Percentiles rank a stretch among this genome's conserved stretches.
These are phyloP conservation scores for Rhododendron griersonianum DNA, from an alignment of 148 eudicot species.

Conservation along the genomic window DNA sequence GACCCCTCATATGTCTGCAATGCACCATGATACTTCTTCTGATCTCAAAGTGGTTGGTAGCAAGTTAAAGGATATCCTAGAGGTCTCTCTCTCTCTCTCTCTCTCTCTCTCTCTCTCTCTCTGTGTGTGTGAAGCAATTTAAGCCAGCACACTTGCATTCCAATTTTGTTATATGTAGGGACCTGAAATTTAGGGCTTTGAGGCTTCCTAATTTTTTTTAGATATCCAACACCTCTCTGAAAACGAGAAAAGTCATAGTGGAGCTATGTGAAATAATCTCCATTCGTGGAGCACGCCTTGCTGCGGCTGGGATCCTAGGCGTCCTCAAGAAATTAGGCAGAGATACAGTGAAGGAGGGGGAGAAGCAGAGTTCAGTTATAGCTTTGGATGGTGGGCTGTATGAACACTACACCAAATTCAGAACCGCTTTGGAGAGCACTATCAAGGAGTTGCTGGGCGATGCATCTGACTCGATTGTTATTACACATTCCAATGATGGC, in stretches of 20 bases:
- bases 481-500: constrained; percentile 68
- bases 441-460: constrained; percentile 53
- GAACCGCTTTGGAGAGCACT: constrained; percentile 50
- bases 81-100: constrained; percentile 32
- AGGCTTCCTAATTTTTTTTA: constrained; percentile 31
- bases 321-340: constrained; percentile 61
- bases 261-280: constrained; percentile 59
- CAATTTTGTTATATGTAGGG: neutral
- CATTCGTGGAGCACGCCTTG: constrained; percentile 72
- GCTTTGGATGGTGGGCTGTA: constrained; percentile 80
- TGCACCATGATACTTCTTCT: constrained; percentile 83
- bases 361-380: constrained; percentile 37
- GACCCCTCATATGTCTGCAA: constrained; percentile 86
- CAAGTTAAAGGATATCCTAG: constrained; percentile 77
- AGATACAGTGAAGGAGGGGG: constrained; percentile 35
- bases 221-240: constrained; percentile 56
- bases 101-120: constrained; percentile 11
- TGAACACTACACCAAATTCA: constrained; percentile 66
- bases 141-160: neutral
- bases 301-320: constrained; percentile 63
- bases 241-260: constrained; percentile 52
- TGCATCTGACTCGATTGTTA: constrained; percentile 29
- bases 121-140: neutral
- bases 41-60: constrained; percentile 74
- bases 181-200: neutral